Percentiles rank a stretch among this genome's conserved stretches.
These are phyloP conservation scores for Jackrogersella multiformis DNA, from an alignment of 495 filamentous ascomycete species.

Conservation along the genomic window DNA sequence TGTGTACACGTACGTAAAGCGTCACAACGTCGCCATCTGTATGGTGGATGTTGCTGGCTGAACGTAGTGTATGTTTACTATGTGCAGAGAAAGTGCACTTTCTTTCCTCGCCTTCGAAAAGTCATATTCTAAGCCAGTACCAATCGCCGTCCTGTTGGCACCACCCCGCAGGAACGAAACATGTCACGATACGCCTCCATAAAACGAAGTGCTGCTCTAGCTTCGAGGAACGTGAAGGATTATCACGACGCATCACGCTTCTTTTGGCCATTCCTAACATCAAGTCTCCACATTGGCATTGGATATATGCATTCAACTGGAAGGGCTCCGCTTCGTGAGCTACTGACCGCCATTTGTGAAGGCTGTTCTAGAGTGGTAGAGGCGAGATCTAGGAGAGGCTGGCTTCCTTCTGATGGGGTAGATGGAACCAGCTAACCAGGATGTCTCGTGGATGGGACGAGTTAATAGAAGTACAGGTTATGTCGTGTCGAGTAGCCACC, in stretches of 20 bases:
- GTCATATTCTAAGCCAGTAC: not conserved
- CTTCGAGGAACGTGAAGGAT: constrained; percentile 7
- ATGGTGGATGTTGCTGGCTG: not conserved
- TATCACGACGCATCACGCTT: constrained; percentile 11
- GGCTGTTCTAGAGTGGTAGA: not conserved
- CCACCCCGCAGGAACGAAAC: not conserved
- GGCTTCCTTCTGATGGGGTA: constrained; percentile 8
- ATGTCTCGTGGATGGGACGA: not conserved
- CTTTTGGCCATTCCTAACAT: constrained; percentile 6
- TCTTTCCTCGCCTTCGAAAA: not conserved
- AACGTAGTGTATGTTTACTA: not conserved
- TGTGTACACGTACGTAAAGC: constrained; percentile 21
- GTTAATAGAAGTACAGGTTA: constrained; percentile 7
- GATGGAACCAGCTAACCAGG: constrained; percentile 4
- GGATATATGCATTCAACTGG: constrained; percentile 19
- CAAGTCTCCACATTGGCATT: constrained; percentile 28
- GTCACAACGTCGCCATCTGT: not conserved
- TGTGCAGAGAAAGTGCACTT: constrained; percentile 6
- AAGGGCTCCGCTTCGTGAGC: constrained; percentile 19
- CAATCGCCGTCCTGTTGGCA: constrained; percentile 1
- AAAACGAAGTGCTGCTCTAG: constrained; percentile 4
- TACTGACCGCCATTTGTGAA: constrained; percentile 29
- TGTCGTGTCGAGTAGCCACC: constrained; percentile 12
- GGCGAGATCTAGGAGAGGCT: constrained; percentile 1
- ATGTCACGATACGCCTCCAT: constrained; percentile 10